A percentile compares a stretch with the other conserved stretches of the same genome.
These are phyloP conservation scores for Penicillium janthinellum DNA, from an alignment of 2,329 filamentous ascomycete species.

Conservation along the genomic window DNA sequence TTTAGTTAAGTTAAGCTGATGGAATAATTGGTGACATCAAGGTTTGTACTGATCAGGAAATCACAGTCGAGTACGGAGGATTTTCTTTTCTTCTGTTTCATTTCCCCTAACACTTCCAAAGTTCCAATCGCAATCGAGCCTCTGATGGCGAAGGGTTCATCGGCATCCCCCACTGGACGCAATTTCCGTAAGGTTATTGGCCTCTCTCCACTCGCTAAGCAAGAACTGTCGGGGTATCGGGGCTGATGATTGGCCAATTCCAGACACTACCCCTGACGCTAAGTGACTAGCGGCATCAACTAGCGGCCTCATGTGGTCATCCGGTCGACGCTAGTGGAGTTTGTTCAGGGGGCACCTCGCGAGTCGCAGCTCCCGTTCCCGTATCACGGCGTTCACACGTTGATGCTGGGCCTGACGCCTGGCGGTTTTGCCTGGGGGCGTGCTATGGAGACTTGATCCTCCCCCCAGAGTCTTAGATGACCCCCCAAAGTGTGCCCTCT, in stretches of 20 bases:
- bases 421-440: background rate
- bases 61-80: too few species aligned
- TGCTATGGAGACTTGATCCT: background rate
- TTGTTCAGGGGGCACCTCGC: conserved; percentile 18
- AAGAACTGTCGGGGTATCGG: conserved; percentile 24
- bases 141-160: conserved; percentile 3
- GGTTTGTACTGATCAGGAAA: too few species aligned
- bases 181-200: conserved; percentile 19
- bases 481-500: conserved; percentile 2
- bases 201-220: conserved; percentile 21
- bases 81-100: background rate
- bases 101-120: background rate
- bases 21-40: too few species aligned
- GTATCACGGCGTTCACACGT: background rate
- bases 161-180: background rate
- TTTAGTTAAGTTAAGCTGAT: background rate
- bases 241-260: conserved; percentile 16
- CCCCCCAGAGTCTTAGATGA: background rate
- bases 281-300: conserved; percentile 10
- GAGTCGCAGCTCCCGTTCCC: background rate
- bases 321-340: conserved; percentile 9
- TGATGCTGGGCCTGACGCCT: background rate
- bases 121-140: background rate
- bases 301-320: conserved; percentile 13
- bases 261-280: conserved; percentile 22